Evolutionary conservation across 495 filamentous ascomycete genomes (phyloP).

Genomic region (Filosporella fistucella): DNA sequence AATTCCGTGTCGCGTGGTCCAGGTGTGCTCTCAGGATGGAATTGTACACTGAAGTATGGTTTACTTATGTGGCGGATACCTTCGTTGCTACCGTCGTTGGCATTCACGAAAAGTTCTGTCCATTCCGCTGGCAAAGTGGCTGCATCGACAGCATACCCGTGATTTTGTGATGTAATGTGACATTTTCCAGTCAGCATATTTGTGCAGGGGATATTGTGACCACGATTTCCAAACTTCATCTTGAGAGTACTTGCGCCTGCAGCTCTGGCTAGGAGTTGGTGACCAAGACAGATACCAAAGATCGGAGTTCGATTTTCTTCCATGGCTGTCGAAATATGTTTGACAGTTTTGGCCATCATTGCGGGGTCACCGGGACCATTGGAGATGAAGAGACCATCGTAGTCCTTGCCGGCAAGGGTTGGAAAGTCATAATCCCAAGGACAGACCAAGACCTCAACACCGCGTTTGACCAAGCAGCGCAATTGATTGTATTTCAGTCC

Average conservation of each 20-base stretch:
- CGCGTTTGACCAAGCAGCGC: slow-evolving; percentile 81
- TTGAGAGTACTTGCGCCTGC: slow-evolving; percentile 84
- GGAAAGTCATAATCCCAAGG: slow-evolving; percentile 95
- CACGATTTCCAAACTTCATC: slow-evolving; percentile 99
- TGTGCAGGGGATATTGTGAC: slow-evolving; percentile 97
- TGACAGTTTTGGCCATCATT: slow-evolving; percentile 68
- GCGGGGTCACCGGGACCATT: slow-evolving; percentile 97
- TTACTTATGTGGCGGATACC: slow-evolving; percentile 82
- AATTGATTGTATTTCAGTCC: slow-evolving; percentile 98
- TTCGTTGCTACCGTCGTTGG: slow-evolving; percentile 97
- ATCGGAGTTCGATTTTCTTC: slow-evolving; percentile 75
- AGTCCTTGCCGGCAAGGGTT: slow-evolving; percentile 65
- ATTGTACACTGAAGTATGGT: slow-evolving; percentile 97
- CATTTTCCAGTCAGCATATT: slow-evolving; percentile 90
- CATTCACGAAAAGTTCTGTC: slow-evolving; percentile 94
- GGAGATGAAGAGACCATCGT: slow-evolving; percentile 94
- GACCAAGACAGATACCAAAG: slow-evolving; percentile 95
- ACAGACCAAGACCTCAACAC: slow-evolving; percentile 91
- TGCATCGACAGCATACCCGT: slow-evolving; percentile 89
- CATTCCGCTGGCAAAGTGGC: slow-evolving; percentile 69
- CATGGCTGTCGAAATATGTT: slow-evolving; percentile 68
- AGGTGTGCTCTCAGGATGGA: slow-evolving; percentile 95
- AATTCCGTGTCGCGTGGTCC: slow-evolving; percentile 96
- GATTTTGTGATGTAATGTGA: slow-evolving; percentile 98
- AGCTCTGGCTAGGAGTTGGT: slow-evolving; percentile 88